These are phyloP conservation scores for Citrus trifoliata DNA, from an alignment of 345 rosid genomes.

Conservation along the genomic window DNA sequence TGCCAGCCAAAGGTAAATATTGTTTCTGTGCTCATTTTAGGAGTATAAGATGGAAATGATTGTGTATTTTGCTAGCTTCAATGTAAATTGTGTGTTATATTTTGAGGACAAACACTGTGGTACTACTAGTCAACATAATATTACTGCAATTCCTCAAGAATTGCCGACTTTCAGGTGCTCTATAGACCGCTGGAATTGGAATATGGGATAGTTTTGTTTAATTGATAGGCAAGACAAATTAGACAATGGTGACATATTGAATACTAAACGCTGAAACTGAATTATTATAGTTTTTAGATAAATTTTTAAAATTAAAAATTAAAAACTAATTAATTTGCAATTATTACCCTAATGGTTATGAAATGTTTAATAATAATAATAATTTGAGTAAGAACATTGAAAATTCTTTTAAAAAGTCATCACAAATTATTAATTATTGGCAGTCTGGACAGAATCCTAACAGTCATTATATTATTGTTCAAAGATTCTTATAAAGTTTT, in stretches of 20 bases:
- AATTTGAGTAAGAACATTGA: too few relatives aligned
- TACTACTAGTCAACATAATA: not conserved
- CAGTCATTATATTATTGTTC: too few relatives aligned
- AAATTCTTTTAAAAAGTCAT: too few relatives aligned
- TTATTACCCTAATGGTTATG: too few relatives aligned
- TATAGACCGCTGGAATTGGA: not conserved
- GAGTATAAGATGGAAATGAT: not conserved
- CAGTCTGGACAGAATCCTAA: too few relatives aligned
- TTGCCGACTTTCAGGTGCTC: not conserved
- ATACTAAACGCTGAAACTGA: too few relatives aligned
- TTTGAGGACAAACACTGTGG: not conserved
- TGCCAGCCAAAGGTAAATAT: conserved; percentile 30
- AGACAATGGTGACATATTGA: not conserved
- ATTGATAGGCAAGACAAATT: not conserved
- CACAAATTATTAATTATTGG: too few relatives aligned
- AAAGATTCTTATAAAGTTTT: too few relatives aligned
- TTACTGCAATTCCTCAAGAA: not conserved
- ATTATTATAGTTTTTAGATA: too few relatives aligned
- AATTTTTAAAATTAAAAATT: too few relatives aligned
- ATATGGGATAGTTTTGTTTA: not conserved
- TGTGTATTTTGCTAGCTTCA: conserved; percentile 4
- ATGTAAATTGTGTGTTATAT: not conserved
- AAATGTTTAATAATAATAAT: too few relatives aligned
- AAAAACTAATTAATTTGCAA: too few relatives aligned
- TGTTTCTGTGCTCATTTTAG: not conserved